Percentiles rank a stretch among this genome's conserved stretches.
Conservation (phyloP, 192 early-diverging fungal species). For the Haplosporangium gracile region DNA sequence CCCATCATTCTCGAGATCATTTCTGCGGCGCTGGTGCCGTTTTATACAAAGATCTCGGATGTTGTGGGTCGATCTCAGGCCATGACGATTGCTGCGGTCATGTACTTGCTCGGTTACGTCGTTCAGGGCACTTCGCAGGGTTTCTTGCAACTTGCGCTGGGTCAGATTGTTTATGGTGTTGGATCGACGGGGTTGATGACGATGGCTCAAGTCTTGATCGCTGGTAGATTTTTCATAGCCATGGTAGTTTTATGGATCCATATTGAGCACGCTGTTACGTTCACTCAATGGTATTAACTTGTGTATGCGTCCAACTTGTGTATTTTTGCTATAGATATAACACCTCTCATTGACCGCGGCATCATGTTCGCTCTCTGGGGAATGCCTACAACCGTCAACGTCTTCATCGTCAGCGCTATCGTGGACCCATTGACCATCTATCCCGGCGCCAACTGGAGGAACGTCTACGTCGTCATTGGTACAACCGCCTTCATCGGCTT, state of each 20-base stretch:
- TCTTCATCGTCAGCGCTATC: background rate
- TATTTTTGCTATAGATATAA: background rate
- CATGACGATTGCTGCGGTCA: conserved; percentile 10
- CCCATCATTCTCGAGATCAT: conserved; percentile 37
- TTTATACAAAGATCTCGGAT: conserved; percentile 34
- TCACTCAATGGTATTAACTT: background rate
- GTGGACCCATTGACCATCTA: conserved; percentile 9
- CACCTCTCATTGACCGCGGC: conserved; percentile 20
- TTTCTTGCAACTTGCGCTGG: conserved; percentile 21
- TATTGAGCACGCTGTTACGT: background rate
- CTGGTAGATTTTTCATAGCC: conserved; percentile 3
- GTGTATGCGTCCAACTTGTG: background rate
- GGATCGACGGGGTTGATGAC: conserved; percentile 24
- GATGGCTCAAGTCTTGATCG: conserved; percentile 29
- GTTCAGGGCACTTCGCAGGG: conserved; percentile 18
- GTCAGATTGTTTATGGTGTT: conserved; percentile 35
- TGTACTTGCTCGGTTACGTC: conserved; percentile 21
- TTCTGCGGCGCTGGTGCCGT: conserved; percentile 16
- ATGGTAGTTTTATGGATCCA: background rate
- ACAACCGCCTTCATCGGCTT: background rate
- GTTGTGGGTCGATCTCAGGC: conserved; percentile 24
- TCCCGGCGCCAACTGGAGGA: background rate
- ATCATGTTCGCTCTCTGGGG: conserved; percentile 22
- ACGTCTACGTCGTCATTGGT: conserved; percentile 11
- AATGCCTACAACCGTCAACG: conserved; percentile 8